Base-by-base conservation (phyloP, 2,329 filamentous ascomycete species). In the Raffaelea albimanens region DNA sequence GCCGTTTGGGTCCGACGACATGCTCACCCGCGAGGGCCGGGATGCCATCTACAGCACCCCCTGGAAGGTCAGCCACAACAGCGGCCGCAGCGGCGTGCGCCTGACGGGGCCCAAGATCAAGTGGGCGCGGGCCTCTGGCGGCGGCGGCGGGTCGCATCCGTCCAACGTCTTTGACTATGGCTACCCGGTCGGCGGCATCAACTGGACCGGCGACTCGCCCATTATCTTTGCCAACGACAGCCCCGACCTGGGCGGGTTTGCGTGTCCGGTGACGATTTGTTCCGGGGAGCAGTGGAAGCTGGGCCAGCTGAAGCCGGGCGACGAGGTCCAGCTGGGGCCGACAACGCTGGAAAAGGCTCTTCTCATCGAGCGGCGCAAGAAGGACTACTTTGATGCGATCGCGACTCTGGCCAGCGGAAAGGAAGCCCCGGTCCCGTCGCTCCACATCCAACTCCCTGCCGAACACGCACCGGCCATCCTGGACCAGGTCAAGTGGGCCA, bases 51-150 rank as follows among this genome's bases (percentile, higher is more conserved):
- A 79, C 59, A 60, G 62, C 5, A 74, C 71, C 0, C 61, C 68
- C n/a, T 82, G 76, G 74, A 76, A 75, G 43, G 67, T 83, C 2
- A 76, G 72, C 0, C 78, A 83, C 54, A 82, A 83, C 50, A 72
- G 75, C 1, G 75, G 73, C 13, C 66, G 80, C 48, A 76, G 72
- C 38, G 80, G 78, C 0, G 76, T 83, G 22, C 70, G 80, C 7
- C 66, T 84, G 0, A 60, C 78, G 2, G 80, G 80, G 0, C 77
- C 78, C 0, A 68, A 71, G 1, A 76, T 76, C 0, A 69, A 72
- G 52, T 84, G 75, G 73, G 75, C 77, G 14, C 66, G 80, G 7
- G 59, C 69, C 29, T 71, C 78, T 52, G 80, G 80, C 11, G 80
- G 79, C 0, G 78, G 81, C 51, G 80, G 78, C 8, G 80, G 80